phyloP scores from a whole-genome alignment of 2,329 filamentous ascomycete genomes.

The Penicillium rolfsii region DNA sequence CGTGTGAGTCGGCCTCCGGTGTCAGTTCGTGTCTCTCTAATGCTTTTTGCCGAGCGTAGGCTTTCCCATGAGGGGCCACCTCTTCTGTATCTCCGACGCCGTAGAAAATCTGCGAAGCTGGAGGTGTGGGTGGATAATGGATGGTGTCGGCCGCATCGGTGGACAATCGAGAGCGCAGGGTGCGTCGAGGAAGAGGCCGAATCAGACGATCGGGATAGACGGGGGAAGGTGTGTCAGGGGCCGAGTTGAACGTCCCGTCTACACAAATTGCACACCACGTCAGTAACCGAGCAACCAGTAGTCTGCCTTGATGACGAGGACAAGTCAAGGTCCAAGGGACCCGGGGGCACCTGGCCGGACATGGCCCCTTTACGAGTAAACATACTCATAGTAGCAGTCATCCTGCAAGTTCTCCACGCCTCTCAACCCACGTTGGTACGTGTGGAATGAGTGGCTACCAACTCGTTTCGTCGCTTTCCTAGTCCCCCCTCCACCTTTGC shows the following conservation, averaged over 20 bases:
- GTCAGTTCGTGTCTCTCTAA: constrained; percentile 44
- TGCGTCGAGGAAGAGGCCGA: constrained; percentile 85
- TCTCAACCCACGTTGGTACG: constrained; percentile 34
- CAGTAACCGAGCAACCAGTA: constrained; percentile 41
- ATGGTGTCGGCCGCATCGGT: constrained; percentile 82
- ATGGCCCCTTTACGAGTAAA: constrained; percentile 29
- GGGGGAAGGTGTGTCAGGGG: constrained; percentile 73
- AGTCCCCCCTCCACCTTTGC: constrained; percentile 23
- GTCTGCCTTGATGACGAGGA: constrained; percentile 19
- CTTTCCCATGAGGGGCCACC: constrained; percentile 52
- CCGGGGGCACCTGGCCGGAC: constrained; percentile 15
- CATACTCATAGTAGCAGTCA: constrained; percentile 52
- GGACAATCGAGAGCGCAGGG: constrained; percentile 83
- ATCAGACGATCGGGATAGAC: constrained; percentile 90
- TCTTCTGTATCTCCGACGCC: constrained; percentile 66
- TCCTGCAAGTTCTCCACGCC: constrained; percentile 38
- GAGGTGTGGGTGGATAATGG: constrained; percentile 74
- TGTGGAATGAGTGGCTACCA: constrained; percentile 22
- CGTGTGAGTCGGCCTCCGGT: constrained; percentile 44
- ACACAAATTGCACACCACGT: constrained; percentile 40
- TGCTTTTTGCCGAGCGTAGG: constrained; percentile 51
- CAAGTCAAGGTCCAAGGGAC: constrained; percentile 17
- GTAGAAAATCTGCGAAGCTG: constrained; percentile 74
- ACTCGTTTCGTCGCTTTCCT: constrained; percentile 24
- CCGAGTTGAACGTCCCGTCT: constrained; percentile 55